phyloP scores from a whole-genome alignment of 23 red algal species.

The Gracilariopsis chorda region DNA sequence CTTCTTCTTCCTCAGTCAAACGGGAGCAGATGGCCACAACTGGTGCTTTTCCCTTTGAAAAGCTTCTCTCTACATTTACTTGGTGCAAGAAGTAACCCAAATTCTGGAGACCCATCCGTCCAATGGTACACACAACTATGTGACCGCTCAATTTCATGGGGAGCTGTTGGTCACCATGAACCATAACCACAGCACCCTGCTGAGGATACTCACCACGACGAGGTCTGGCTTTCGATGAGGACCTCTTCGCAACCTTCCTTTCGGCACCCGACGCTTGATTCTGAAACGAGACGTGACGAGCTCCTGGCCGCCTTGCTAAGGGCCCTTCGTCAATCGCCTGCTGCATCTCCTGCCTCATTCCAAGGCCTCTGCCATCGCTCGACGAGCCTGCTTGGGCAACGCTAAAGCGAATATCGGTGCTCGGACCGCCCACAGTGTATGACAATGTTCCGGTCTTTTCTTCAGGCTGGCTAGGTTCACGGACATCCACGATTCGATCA shows the following conservation, averaged over 20 bases:
- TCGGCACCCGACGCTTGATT: neutral
- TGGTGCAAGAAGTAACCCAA: conserved; percentile 54
- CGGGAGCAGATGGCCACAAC: conserved; percentile 68
- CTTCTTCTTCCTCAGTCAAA: conserved; percentile 59
- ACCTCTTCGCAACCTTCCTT: neutral
- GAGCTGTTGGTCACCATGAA: conserved; percentile 52
- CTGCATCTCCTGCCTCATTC: too few species aligned
- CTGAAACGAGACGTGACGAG: neutral
- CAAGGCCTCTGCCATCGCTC: neutral
- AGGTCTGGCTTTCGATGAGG: neutral
- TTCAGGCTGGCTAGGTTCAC: too few species aligned
- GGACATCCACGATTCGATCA: too few species aligned
- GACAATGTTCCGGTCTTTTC: too few species aligned
- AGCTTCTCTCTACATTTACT: conserved; percentile 50
- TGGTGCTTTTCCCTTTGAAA: conserved; percentile 25
- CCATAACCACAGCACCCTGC: neutral
- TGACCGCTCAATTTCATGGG: conserved; percentile 61
- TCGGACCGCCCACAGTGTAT: too few species aligned
- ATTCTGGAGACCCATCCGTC: conserved; percentile 55
- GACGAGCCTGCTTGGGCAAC: neutral
- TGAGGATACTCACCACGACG: neutral
- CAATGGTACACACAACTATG: conserved; percentile 72
- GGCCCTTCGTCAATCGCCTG: neutral
- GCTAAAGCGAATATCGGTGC: neutral
- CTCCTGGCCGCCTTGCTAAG: neutral